These are phyloP conservation scores for Trypanosoma rangeli DNA, from an alignment of 208 protist genomes.

Conservation along the genomic window DNA sequence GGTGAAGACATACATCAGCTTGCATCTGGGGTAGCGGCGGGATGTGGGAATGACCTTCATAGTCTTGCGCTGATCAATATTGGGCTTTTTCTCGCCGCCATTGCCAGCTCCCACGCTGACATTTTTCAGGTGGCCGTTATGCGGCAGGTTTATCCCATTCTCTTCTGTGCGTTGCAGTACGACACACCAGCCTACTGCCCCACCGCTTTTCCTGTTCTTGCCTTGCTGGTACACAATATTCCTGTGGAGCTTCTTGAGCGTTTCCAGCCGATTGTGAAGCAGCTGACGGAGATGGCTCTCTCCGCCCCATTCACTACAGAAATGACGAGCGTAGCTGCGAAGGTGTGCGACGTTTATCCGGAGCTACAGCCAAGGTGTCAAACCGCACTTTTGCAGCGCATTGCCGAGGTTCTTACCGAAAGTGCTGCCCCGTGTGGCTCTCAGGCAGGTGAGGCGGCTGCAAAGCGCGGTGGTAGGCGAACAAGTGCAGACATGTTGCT, in stretches of 20 bases:
- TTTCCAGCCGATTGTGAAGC: slow-evolving; percentile 27
- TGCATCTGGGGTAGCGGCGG: not conserved
- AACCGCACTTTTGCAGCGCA: slow-evolving; percentile 37
- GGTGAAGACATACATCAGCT: slow-evolving; percentile 17
- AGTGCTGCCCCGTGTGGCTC: slow-evolving; percentile 1
- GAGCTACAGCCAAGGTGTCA: slow-evolving; percentile 42
- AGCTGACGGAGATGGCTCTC: slow-evolving; percentile 46
- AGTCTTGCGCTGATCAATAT: slow-evolving; percentile 45
- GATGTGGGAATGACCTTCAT: slow-evolving; percentile 18
- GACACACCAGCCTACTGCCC: slow-evolving; percentile 37
- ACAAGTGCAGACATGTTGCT: not conserved
- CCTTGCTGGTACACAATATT: slow-evolving; percentile 66
- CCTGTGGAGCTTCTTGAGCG: slow-evolving; percentile 29
- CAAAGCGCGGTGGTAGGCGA: not conserved
- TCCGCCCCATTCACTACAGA: slow-evolving; percentile 49
- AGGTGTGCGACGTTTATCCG: slow-evolving; percentile 51
- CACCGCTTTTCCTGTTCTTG: slow-evolving; percentile 52
- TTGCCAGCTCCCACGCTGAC: slow-evolving; percentile 34
- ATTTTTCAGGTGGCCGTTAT: slow-evolving; percentile 46
- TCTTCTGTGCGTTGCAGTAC: slow-evolving; percentile 42
- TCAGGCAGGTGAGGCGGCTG: not conserved
- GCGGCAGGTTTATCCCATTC: slow-evolving; percentile 45
- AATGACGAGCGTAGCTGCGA: slow-evolving; percentile 40
- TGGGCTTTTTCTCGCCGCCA: slow-evolving; percentile 45
- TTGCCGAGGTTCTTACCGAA: slow-evolving; percentile 49